Evolutionary conservation across 1,284 basidiomycete species (phyloP), one percentile per base, ranked within the genome.

Genomic region (Ganoderma sinense): DNA sequence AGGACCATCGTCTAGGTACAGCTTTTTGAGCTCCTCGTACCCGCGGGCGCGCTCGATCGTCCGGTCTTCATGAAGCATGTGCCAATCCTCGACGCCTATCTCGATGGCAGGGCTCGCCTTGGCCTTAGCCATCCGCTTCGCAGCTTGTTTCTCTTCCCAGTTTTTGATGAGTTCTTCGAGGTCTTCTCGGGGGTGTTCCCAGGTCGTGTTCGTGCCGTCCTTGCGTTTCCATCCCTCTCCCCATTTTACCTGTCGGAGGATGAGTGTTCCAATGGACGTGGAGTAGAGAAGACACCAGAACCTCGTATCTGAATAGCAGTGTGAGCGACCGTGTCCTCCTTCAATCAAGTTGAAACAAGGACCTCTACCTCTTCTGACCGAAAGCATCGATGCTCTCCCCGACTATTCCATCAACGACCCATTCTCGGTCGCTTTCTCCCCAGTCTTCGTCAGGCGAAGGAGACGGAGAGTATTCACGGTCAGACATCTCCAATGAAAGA

Each of bases 141-240:
- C 64, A 20, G 51, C 43, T 11, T 71, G 72, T 31, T 45, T 61
- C 59, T 68, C 67, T 26, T 80, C 72, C 84, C 84, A 84, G 16
- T 43, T 23, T 5, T 59, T 69, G 62, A 82, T 67, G 58, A 81
- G 62, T 5, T 72, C 65, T 23, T 41, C 39, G 31, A 71, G 68
- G 51, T 67, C 65, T 8, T 58, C 64, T 77, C 76, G 75, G 0
- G 36, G 75, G 39, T 71, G 72, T 69, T 80, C 73, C 84, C 84
- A 84, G 16, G 84, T 84, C 23, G 84, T 84, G 68, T 84, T 82
- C 31, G 83, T 81, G 14, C 78, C 81, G 67, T 84, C 82, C 18
- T 26, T 31, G 51, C 83, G 82, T 20, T 75, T 71, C 83, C 83
- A 84, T 61, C 79, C 71, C 59, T 81, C 71, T 66, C 20, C 75